phyloP scores from a whole-genome alignment of 805 yeast species.

The Scheffersomyces ergatensis region DNA sequence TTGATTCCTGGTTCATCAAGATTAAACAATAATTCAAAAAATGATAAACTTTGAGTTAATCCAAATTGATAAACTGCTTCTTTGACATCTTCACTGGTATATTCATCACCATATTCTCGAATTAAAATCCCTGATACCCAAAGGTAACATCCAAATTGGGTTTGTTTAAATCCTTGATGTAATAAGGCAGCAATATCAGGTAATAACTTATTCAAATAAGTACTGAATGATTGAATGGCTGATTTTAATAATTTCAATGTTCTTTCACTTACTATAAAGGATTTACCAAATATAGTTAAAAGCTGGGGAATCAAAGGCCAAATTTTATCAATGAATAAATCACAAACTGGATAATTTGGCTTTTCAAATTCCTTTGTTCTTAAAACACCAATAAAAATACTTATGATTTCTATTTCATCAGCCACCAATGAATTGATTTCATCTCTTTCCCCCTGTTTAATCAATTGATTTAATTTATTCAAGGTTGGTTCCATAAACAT shows the following conservation, averaged over 20 bases:
- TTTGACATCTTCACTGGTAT: constrained; percentile 43
- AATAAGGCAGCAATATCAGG: constrained; percentile 64
- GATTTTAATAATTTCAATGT: constrained; percentile 65
- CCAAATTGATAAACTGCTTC: constrained; percentile 74
- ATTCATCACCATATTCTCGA: constrained; percentile 67
- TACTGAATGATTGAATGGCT: constrained; percentile 60
- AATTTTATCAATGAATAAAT: constrained; percentile 47
- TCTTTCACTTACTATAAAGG: constrained; percentile 70
- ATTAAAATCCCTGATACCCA: constrained; percentile 87
- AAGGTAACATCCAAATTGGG: constrained; percentile 76
- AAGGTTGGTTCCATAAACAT: constrained; percentile 69
- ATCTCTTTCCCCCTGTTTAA: constrained; percentile 13
- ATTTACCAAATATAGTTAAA: constrained; percentile 54
- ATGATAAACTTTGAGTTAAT: constrained; percentile 58
- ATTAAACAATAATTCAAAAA: constrained; percentile 43
- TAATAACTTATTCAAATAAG: constrained; percentile 56
- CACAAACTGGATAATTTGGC: constrained; percentile 49
- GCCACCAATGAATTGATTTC: constrained; percentile 49
- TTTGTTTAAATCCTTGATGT: constrained; percentile 65
- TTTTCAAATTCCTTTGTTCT: constrained; percentile 42
- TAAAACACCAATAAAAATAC: constrained; percentile 57
- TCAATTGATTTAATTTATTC: constrained; percentile 12
- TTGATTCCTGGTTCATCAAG: constrained; percentile 23
- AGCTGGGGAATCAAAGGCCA: constrained; percentile 58
- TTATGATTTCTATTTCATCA: constrained; percentile 69